A percentile compares a stretch with the other conserved stretches of the same genome.
Conservation (phyloP, 2,329 filamentous ascomycete genomes). For the Trichoderma gracile region DNA sequence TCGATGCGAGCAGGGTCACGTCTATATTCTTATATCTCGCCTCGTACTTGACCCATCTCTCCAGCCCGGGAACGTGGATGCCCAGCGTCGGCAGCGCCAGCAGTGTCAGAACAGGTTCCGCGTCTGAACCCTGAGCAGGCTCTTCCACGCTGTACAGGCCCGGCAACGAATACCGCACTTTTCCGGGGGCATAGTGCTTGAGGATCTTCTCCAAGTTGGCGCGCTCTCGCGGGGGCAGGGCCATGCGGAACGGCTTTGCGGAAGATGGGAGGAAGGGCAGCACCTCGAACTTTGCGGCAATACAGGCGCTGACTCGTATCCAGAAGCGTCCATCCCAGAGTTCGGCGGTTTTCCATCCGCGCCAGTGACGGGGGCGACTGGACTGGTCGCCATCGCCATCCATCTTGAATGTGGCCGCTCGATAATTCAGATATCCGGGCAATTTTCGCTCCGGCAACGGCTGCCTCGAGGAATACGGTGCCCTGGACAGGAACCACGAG, state of each 20-base stretch:
- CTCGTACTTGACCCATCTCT: slow-evolving; percentile 52
- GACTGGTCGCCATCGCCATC: slow-evolving; percentile 22
- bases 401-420: neutral
- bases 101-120: slow-evolving; percentile 41
- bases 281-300: slow-evolving; percentile 46
- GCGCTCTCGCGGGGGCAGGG: slow-evolving; percentile 39
- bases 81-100: slow-evolving; percentile 57
- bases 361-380: slow-evolving; percentile 31
- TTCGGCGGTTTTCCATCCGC: slow-evolving; percentile 37
- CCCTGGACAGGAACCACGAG: slow-evolving; percentile 50
- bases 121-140: slow-evolving; percentile 9
- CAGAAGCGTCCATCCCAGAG: slow-evolving; percentile 65
- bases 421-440: slow-evolving; percentile 30
- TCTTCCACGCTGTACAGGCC: slow-evolving; percentile 52
- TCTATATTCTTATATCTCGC: slow-evolving; percentile 55
- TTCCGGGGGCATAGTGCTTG: slow-evolving; percentile 54
- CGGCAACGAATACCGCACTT: slow-evolving; percentile 57
- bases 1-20: slow-evolving; percentile 38
- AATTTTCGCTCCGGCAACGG: slow-evolving; percentile 37
- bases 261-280: slow-evolving; percentile 49
- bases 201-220: slow-evolving; percentile 46
- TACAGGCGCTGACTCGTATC: slow-evolving; percentile 51
- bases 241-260: slow-evolving; percentile 51
- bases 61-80: slow-evolving; percentile 48
- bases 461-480: slow-evolving; percentile 46